Conservation (phyloP, 1,284 basidiomycete species). For the Hymenochaete sp. region DNA sequence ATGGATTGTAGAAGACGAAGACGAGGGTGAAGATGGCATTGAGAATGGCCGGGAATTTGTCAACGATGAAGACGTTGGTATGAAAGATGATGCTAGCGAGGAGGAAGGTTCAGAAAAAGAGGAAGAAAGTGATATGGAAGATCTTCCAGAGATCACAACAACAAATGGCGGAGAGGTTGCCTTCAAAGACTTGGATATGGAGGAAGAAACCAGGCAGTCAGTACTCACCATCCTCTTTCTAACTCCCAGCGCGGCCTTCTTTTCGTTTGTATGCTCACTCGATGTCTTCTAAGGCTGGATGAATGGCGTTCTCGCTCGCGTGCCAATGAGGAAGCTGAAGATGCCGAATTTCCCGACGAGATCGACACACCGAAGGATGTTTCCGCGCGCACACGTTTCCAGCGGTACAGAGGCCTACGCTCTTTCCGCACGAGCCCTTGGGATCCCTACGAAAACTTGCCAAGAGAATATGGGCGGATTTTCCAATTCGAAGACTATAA, state of each 20-base stretch:
- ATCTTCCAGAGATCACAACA: constrained; percentile 48
- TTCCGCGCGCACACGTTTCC: constrained; percentile 82
- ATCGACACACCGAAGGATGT: constrained; percentile 92
- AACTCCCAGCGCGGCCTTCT: no score
- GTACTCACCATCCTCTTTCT: constrained; percentile 25
- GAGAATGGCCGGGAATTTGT: constrained; percentile 28
- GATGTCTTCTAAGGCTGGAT: constrained; percentile 46
- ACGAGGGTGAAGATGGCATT: constrained; percentile 36
- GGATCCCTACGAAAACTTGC: constrained; percentile 97
- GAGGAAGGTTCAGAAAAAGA: constrained; percentile 35
- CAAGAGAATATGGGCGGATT: constrained; percentile 87
- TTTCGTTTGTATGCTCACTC: constrained; percentile 7
- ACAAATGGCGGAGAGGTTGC: constrained; percentile 47
- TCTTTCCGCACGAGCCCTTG: constrained; percentile 93
- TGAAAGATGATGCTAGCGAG: constrained; percentile 26
- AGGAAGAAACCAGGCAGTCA: constrained; percentile 80
- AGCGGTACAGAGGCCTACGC: constrained; percentile 85
- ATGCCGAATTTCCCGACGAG: constrained; percentile 90
- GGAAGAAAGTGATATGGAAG: constrained; percentile 58
- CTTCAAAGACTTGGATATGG: constrained; percentile 72
- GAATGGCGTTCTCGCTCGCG: constrained; percentile 46
- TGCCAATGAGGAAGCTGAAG: constrained; percentile 55
- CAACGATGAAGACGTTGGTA: constrained; percentile 30
- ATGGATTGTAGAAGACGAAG: constrained; percentile 79
- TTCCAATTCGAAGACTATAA: constrained; percentile 97